A percentile compares a stretch with the other conserved stretches of the same genome.
Conservation (phyloP, 1,139 yeast genomes). For the Hanseniaspora sp. region DNA sequence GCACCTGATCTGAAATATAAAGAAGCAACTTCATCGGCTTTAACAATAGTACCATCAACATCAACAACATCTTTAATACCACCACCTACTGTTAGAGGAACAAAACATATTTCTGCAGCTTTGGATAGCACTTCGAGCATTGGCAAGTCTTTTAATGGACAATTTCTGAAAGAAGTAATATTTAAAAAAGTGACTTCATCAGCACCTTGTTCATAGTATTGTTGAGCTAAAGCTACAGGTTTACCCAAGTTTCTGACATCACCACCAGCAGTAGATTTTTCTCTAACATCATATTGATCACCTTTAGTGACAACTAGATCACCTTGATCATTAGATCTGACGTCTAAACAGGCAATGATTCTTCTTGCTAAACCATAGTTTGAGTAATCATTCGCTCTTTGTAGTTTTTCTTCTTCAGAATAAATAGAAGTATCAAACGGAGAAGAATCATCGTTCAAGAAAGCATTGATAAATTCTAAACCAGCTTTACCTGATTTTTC, state of each 20-base stretch:
- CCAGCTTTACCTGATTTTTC: constrained; percentile 94
- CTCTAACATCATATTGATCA: constrained; percentile 94
- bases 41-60: constrained; percentile 61
- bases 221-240: constrained; percentile 86
- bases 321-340: constrained; percentile 86
- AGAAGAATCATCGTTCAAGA: constrained; percentile 32
- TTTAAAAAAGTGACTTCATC: constrained; percentile 91
- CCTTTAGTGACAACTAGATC: constrained; percentile 96
- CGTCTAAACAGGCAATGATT: constrained; percentile 90
- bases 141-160: constrained; percentile 84
- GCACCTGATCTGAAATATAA: constrained; percentile 92
- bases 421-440: constrained; percentile 20
- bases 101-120: constrained; percentile 85
- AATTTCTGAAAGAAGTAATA: constrained; percentile 87
- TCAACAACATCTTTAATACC: constrained; percentile 86
- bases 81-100: constrained; percentile 94
- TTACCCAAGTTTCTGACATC: constrained; percentile 85
- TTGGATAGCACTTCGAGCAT: constrained; percentile 77
- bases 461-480: constrained; percentile 57
- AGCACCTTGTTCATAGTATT: constrained; percentile 86
- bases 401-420: constrained; percentile 20
- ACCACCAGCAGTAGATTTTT: constrained; percentile 39
- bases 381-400: constrained; percentile 36
- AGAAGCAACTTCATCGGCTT: constrained; percentile 84
- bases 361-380: constrained; percentile 72